Conservation (phyloP, 164 flowering plant species). For the Stephania cephalantha region DNA sequence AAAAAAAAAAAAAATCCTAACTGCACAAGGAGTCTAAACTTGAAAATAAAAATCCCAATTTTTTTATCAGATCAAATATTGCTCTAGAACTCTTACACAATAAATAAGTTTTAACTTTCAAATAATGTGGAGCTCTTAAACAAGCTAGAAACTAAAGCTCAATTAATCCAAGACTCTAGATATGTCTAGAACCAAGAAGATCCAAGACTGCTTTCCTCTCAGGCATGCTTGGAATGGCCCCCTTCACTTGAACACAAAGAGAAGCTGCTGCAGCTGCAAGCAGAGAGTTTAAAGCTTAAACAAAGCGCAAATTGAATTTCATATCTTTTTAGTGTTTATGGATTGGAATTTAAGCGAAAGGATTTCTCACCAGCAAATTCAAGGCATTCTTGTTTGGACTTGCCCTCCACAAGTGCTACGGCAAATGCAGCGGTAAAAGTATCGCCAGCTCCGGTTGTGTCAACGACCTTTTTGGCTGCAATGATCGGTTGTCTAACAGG, state of each 20-base stretch:
- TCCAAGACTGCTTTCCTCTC: constrained; percentile 66
- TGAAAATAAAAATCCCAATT: too few relatives aligned
- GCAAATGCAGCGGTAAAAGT: constrained; percentile 97
- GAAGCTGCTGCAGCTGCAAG: constrained; percentile 96
- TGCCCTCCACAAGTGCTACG: constrained; percentile 87
- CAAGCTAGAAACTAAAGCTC: too few relatives aligned
- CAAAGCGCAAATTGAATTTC: not conserved
- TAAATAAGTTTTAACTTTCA: too few relatives aligned
- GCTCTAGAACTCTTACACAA: too few relatives aligned
- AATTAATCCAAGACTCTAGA: too few relatives aligned
- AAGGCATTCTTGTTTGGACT: constrained; percentile 61
- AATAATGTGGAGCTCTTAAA: too few relatives aligned
- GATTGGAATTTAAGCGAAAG: not conserved
- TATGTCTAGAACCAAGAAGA: constrained; percentile 42
- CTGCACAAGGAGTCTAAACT: too few relatives aligned
- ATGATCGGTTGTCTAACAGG: constrained; percentile 70
- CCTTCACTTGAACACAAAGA: constrained; percentile 97
- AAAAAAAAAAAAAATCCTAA: too few relatives aligned
- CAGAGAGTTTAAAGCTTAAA: not conserved
- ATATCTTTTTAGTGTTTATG: not conserved
- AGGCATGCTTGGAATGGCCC: constrained; percentile 99
- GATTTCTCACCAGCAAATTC: constrained; percentile 69
- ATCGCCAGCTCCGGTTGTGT: constrained; percentile 98
- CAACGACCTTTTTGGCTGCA: constrained; percentile 58
- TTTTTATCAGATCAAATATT: too few relatives aligned